Base-by-base conservation (phyloP, 495 filamentous ascomycete genomes). In the Neurospora sp. region DNA sequence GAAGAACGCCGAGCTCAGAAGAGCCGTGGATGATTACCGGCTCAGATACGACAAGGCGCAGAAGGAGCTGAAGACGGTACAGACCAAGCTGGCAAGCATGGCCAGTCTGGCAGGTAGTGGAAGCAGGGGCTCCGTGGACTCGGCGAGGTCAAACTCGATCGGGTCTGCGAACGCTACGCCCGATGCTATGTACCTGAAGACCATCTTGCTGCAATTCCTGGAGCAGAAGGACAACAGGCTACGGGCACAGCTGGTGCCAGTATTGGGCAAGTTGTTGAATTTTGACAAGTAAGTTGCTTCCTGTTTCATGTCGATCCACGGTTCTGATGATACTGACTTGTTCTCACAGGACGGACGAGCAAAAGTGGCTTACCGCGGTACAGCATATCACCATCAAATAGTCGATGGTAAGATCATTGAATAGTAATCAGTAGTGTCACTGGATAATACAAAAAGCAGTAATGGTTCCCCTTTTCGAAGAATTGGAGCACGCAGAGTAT, bases 211-310 rank as follows among this genome's bases (percentile, higher is more conserved):
- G 59, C 95, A 98, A 81, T 98, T 99, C 77, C 80, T 99, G 78
- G 94, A 98, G 85, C 92, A 96, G 79, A 93, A 90, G 83, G 96
- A 99, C 77, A 97, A 94, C 83, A 93, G 89, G 79, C 88, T 94
- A 73, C 92, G 97, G 80, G 88, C 90, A 78, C 94, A 97, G 85
- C 85, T 99, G 70, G 91, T 99, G 35, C 96, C 95, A 16, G 94
- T 97, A 14, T 80, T 99, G 69, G 94, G 92, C 68, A 94, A 93
- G 89, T 82, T 98, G 76, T 86, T 99, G 73, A 91, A 93, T 81
- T 97, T 98, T 83, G 93, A 98, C 79, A 88, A 90, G 93, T 96
- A 82, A 81, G 93, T 84, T 31, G 4, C 8, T 44, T 53, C 40
- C 72, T 4, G 35, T 14, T 2, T 31, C 10, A 3, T 35, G 18